These are phyloP conservation scores for Myriosclerotinia scirpicola DNA, from an alignment of 2,329 filamentous ascomycete genomes.

Conservation along the genomic window DNA sequence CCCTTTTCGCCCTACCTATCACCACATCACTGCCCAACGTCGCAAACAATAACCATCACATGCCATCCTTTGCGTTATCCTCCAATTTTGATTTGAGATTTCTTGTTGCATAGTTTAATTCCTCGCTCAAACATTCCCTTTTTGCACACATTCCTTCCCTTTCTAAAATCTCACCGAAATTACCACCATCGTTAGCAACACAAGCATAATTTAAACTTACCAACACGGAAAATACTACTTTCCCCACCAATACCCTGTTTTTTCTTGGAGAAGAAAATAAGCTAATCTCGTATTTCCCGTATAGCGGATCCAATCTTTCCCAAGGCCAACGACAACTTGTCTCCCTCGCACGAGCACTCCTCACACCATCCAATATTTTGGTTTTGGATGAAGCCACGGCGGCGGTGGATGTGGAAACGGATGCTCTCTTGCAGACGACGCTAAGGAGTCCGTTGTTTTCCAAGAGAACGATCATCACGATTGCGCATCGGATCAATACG, in stretches of 20 bases:
- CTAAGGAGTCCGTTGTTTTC: conserved; percentile 69
- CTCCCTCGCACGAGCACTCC: conserved; percentile 86
- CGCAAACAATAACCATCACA: conserved; percentile 19
- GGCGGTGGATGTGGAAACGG: conserved; percentile 66
- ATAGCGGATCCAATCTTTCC: conserved; percentile 84
- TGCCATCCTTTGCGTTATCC: conserved; percentile 17
- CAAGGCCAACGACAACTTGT: conserved; percentile 93
- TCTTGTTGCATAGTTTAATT: conserved; percentile 7
- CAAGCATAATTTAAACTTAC: background rate
- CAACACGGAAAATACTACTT: background rate
- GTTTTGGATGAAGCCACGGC: conserved; percentile 97
- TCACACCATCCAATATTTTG: conserved; percentile 95
- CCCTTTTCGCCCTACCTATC: conserved; percentile 22
- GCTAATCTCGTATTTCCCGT: conserved; percentile 18
- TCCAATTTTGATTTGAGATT: conserved; percentile 12
- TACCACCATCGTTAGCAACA: conserved; percentile 4
- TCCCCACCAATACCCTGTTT: background rate
- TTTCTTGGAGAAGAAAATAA: conserved; percentile 4
- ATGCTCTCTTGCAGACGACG: conserved; percentile 64
- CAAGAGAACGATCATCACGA: conserved; percentile 95
- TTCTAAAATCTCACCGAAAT: conserved; percentile 7
- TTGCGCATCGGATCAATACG: conserved; percentile 97
- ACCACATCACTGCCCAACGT: conserved; percentile 27
- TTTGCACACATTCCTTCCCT: background rate
- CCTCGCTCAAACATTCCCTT: background rate